These are phyloP conservation scores for Erodium texanum DNA, from an alignment of 441 rosid genomes.

Conservation along the genomic window DNA sequence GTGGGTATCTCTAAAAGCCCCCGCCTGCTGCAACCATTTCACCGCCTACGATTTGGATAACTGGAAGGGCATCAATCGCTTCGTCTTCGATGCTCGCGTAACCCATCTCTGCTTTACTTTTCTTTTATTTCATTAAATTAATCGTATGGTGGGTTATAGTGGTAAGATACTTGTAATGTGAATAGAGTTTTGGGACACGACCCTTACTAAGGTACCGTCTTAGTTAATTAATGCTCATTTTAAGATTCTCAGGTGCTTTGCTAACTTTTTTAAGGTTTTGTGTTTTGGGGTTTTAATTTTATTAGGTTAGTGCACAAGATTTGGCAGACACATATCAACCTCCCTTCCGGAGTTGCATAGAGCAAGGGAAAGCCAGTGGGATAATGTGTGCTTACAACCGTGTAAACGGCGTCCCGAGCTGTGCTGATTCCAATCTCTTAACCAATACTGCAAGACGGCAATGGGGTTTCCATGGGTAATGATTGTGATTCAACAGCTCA, in stretches of 20 bases:
- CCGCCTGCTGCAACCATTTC: constrained; percentile 91
- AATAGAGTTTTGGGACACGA: too few species aligned
- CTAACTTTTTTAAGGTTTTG: too few species aligned
- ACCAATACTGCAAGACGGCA: constrained; percentile 49
- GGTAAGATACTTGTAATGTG: too few species aligned
- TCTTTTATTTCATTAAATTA: background rate
- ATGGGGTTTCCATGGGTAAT: constrained; percentile 77
- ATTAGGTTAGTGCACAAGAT: constrained; percentile 68
- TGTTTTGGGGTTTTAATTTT: background rate
- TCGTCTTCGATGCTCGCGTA: constrained; percentile 47
- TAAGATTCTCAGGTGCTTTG: too few species aligned
- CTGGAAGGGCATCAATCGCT: constrained; percentile 62
- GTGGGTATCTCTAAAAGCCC: constrained; percentile 72
- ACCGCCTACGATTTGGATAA: constrained; percentile 79
- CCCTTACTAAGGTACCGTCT: too few species aligned
- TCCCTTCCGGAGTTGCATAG: constrained; percentile 63
- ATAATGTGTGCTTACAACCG: constrained; percentile 84
- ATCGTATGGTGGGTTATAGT: too few species aligned
- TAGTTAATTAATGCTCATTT: too few species aligned
- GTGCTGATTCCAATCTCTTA: constrained; percentile 64
- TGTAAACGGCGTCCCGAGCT: constrained; percentile 76
- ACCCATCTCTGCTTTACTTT: background rate
- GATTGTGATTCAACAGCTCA: background rate
- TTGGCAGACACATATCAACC: constrained; percentile 87
- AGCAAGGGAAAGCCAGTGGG: constrained; percentile 68